These are phyloP conservation scores for maize (Zea mays) DNA, from an alignment of 176 grass and related monocot genomes.

Conservation along the genomic window DNA sequence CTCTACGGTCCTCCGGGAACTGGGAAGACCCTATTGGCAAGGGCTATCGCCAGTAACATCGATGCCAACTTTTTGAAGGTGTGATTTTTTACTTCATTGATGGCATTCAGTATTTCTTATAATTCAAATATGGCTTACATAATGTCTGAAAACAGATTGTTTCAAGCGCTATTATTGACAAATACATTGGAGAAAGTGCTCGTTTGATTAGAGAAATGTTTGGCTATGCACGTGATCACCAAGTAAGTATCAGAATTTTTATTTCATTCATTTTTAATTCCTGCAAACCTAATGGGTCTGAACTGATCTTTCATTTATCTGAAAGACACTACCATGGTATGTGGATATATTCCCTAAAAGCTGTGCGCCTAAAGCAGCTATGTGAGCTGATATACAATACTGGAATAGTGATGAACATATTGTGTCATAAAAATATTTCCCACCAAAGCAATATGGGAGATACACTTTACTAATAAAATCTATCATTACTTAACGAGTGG, in stretches of 20 bases:
- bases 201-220: constrained; percentile 99
- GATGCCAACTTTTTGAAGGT: constrained; percentile 99
- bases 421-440: constrained; percentile 16
- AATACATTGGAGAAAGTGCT: constrained; percentile 99
- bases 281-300: constrained; percentile 18
- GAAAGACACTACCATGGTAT: background rate
- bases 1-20: constrained; percentile 97
- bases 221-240: constrained; percentile 90
- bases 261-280: background rate
- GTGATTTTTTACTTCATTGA: constrained; percentile 16
- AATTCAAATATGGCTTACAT: constrained; percentile 15
- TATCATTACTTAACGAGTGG: background rate
- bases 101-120: background rate
- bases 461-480: background rate
- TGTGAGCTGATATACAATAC: background rate
- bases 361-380: background rate
- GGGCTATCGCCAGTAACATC: constrained; percentile 99
- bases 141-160: constrained; percentile 68
- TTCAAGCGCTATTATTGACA: constrained; percentile 98
- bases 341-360: background rate
- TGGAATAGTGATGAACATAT: background rate
- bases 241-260: constrained; percentile 59
- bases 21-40: constrained; percentile 89
- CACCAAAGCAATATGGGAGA: background rate
- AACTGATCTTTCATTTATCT: constrained; percentile 15